Evolutionary conservation across 805 yeast genomes (phyloP).

Genomic region (Scheffersomyces coipomensis): DNA sequence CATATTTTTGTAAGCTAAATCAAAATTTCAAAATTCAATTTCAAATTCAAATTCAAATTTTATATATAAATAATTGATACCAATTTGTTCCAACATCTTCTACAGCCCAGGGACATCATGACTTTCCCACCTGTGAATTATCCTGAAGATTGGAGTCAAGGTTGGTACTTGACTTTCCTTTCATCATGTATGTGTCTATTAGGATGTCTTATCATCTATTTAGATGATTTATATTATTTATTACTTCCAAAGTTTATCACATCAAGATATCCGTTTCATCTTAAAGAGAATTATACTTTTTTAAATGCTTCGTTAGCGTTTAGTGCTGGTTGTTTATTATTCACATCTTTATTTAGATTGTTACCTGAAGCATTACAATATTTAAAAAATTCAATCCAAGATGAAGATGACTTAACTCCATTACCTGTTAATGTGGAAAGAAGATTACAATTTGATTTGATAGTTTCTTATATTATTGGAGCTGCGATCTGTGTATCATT

Average conservation of each 20-base stretch:
- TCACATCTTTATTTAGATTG: conserved; percentile 74
- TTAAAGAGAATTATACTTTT: conserved; percentile 60
- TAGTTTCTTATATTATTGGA: conserved; percentile 57
- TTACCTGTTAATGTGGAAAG: conserved; percentile 2
- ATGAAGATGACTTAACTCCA: conserved; percentile 2
- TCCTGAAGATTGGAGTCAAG: conserved; percentile 33
- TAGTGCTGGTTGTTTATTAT: conserved; percentile 77
- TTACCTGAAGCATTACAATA: conserved; percentile 66
- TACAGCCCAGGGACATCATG: no score
- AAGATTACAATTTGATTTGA: conserved; percentile 34
- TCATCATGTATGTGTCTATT: conserved; percentile 69
- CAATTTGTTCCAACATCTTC: no score
- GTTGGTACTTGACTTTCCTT: conserved; percentile 64
- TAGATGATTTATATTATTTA: conserved; percentile 52
- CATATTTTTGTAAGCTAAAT: no score
- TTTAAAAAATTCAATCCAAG: conserved; percentile 26
- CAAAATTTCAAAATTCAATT: no score
- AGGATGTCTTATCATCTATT: conserved; percentile 68
- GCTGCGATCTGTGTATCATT: conserved; percentile 55
- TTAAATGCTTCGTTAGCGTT: conserved; percentile 73
- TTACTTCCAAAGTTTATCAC: conserved; percentile 42
- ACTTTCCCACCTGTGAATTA: no score
- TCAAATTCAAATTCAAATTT: no score
- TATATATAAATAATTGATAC: no score
- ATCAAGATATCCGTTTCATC: conserved; percentile 43